Conservation (phyloP, 1,284 basidiomycete genomes). For the Apiotrichum akiyoshidainum region DNA sequence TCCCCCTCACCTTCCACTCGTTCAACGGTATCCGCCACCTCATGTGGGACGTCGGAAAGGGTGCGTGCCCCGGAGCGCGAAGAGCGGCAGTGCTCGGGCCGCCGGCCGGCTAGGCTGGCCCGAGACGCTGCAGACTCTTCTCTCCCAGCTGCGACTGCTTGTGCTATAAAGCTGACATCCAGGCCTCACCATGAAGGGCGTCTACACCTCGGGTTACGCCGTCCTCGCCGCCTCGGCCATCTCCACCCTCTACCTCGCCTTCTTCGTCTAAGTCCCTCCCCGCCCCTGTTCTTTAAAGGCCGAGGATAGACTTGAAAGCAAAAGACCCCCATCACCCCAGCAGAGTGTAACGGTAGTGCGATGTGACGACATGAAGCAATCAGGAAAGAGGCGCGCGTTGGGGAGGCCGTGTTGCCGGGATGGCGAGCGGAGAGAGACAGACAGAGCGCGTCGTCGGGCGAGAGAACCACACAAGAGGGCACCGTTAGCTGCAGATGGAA, state of each 20-base stretch:
- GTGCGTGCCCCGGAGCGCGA: slow-evolving; percentile 57
- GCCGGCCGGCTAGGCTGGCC: too few species aligned
- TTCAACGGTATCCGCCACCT: slow-evolving; percentile 90
- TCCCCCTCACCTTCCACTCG: slow-evolving; percentile 84
- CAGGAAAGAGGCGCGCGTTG: neutral
- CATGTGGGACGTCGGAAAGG: slow-evolving; percentile 83
- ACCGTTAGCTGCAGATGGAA: too few species aligned
- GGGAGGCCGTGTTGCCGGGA: neutral
- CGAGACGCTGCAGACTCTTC: neutral
- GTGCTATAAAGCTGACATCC: slow-evolving; percentile 9
- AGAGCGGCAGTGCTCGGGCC: too few species aligned
- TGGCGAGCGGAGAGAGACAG: neutral
- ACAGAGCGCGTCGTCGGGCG: too few species aligned
- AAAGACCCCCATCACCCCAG: neutral
- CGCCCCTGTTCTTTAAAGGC: neutral
- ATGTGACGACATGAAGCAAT: slow-evolving; percentile 11
- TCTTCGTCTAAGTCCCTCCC: slow-evolving; percentile 11
- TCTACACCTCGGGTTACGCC: slow-evolving; percentile 74
- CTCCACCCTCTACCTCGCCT: slow-evolving; percentile 59
- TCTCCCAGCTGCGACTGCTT: neutral
- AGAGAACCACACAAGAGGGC: neutral
- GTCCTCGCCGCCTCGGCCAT: slow-evolving; percentile 77
- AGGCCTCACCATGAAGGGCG: slow-evolving; percentile 78
- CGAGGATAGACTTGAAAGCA: neutral
- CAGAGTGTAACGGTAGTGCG: slow-evolving; percentile 12